Conservation (phyloP, 2,329 filamentous ascomycete species). For the Pseudocercospora eumusae region DNA sequence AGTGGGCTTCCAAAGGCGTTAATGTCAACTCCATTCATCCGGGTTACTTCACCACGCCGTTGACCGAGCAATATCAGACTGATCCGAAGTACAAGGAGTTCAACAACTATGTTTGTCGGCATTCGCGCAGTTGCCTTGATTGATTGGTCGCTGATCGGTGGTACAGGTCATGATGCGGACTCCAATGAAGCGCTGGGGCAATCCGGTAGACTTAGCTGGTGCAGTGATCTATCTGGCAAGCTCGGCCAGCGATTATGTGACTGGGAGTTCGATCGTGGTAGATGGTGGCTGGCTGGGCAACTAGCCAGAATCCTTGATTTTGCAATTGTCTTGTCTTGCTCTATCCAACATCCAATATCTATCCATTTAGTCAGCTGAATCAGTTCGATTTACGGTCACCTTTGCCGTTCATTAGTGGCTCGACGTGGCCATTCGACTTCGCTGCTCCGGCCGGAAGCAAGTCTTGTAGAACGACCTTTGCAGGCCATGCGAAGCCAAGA, state of each 20-base stretch:
- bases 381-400: neutral
- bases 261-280: constrained; percentile 75
- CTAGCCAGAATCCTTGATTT: neutral
- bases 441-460: constrained; percentile 9
- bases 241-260: constrained; percentile 73
- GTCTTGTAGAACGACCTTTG: constrained; percentile 23
- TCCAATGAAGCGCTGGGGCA: constrained; percentile 79
- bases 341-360: neutral
- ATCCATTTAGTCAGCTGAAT: neutral
- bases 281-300: constrained; percentile 67
- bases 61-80: constrained; percentile 31
- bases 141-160: neutral
- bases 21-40: constrained; percentile 85
- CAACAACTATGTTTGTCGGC: constrained; percentile 63
- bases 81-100: constrained; percentile 44
- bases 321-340: neutral
- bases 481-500: constrained; percentile 33
- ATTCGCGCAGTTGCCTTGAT: neutral
- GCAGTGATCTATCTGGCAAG: constrained; percentile 75
- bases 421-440: neutral
- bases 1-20: constrained; percentile 75
- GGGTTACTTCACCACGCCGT: constrained; percentile 48
- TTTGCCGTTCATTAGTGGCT: neutral
- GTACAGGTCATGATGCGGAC: constrained; percentile 62
- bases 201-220: constrained; percentile 82